These are phyloP conservation scores for Ascochyta viciae-villosae DNA, from an alignment of 2,329 filamentous ascomycete genomes.

Conservation along the genomic window DNA sequence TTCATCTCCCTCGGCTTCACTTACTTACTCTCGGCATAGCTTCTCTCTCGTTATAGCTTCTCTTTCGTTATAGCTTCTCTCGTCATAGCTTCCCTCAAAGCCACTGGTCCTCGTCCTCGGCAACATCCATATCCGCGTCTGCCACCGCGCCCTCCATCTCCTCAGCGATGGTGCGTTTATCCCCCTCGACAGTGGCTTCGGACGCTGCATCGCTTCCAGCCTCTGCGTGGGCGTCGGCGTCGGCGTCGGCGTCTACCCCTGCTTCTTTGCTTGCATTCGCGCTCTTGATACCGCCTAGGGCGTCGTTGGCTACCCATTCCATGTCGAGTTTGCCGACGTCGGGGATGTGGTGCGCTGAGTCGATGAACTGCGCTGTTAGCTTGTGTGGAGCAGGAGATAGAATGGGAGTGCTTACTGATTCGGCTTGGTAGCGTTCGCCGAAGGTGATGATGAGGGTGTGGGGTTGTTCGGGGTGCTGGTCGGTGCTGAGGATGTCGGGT, in stretches of 20 bases:
- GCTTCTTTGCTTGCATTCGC: background rate
- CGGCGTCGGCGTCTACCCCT: too few species aligned
- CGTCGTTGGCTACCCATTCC: conserved; percentile 63
- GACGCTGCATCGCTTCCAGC: conserved; percentile 17
- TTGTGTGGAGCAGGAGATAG: background rate
- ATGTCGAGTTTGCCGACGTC: conserved; percentile 70
- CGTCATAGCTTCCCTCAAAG: conserved; percentile 9
- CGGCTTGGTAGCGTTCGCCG: conserved; percentile 65
- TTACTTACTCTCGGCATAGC: too few species aligned
- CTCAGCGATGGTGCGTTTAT: conserved; percentile 2
- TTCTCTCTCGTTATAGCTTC: too few species aligned
- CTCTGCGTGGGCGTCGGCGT: background rate
- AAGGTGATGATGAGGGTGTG: conserved; percentile 53
- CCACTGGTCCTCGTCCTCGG: conserved; percentile 45
- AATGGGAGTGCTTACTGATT: conserved; percentile 55
- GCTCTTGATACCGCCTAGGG: conserved; percentile 23
- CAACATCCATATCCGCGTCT: conserved; percentile 43
- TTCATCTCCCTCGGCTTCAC: background rate
- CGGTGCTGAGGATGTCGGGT: conserved; percentile 49
- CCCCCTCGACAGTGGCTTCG: conserved; percentile 21
- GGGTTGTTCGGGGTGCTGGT: conserved; percentile 46
- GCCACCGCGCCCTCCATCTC: conserved; percentile 11
- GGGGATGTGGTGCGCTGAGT: conserved; percentile 65
- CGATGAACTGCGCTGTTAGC: conserved; percentile 52
- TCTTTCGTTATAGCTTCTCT: too few species aligned